phyloP scores from a whole-genome alignment of 495 filamentous ascomycete genomes.

The Penicillium crystallinum region DNA sequence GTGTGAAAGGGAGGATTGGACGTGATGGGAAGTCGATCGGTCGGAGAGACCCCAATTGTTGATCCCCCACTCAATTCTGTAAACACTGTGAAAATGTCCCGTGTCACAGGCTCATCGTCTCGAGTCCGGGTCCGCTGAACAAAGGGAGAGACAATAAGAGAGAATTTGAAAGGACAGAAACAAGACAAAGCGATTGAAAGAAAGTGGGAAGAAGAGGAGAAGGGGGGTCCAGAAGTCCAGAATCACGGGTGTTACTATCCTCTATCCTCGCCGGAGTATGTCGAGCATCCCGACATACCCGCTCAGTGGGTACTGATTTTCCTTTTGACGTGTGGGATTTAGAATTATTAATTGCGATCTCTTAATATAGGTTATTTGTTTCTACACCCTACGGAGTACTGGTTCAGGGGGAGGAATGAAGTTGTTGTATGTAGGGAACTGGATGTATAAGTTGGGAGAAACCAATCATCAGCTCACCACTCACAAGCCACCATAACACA shows the following conservation, averaged over 20 bases:
- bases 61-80: slow-evolving; percentile 10
- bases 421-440: too few species aligned
- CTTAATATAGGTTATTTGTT: too few species aligned
- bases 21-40: neutral
- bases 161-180: neutral
- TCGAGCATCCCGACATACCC: slow-evolving; percentile 9
- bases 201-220: neutral
- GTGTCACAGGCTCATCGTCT: slow-evolving; percentile 16
- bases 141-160: neutral
- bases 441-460: neutral
- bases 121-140: neutral
- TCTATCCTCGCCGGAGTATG: slow-evolving; percentile 7
- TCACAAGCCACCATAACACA: too few species aligned
- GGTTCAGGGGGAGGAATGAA: too few species aligned
- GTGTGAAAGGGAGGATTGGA: neutral
- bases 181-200: neutral
- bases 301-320: slow-evolving; percentile 4
- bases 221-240: slow-evolving; percentile 3
- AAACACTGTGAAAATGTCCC: neutral
- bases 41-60: neutral
- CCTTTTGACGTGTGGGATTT: neutral
- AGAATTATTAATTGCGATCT: neutral
- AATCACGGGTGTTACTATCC: slow-evolving; percentile 1
- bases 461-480: too few species aligned
- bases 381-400: too few species aligned